Conservation (phyloP, 75 land plant genomes). For the Picea glauca region DNA sequence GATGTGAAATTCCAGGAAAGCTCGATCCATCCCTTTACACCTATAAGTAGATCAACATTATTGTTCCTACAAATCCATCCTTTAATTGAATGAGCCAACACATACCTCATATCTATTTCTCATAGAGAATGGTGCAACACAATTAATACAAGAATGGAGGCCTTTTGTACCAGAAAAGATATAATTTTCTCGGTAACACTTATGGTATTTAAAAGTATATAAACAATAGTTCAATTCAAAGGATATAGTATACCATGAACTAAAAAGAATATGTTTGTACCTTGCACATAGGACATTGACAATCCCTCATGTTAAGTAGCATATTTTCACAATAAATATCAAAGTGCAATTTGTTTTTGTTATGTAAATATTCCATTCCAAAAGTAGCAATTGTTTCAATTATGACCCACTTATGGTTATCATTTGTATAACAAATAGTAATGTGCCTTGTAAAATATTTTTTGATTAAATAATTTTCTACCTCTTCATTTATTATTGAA, state of each 20-base stretch:
- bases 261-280: slow-evolving; percentile 16
- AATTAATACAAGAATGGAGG: too few relatives aligned
- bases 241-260: neutral
- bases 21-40: too few relatives aligned
- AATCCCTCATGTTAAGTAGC: slow-evolving; percentile 75
- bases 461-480: neutral
- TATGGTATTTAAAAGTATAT: too few relatives aligned
- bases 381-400: slow-evolving; percentile 78
- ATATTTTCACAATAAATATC: slow-evolving; percentile 79
- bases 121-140: too few relatives aligned
- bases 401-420: slow-evolving; percentile 53
- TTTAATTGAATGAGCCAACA: too few relatives aligned
- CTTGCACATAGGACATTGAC: slow-evolving; percentile 74
- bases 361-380: slow-evolving; percentile 87
- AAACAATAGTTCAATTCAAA: neutral
- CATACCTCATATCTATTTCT: too few relatives aligned
- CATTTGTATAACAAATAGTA: slow-evolving; percentile 39
- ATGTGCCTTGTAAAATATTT: neutral
- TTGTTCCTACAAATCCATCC: too few relatives aligned
- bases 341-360: slow-evolving; percentile 76
- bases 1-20: too few relatives aligned
- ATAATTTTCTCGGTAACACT: too few relatives aligned
- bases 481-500: neutral
- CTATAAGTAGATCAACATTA: too few relatives aligned
- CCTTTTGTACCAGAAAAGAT: too few relatives aligned